Evolutionary conservation across 805 yeast genomes (phyloP).

Genomic region (Blastobotrys americana): DNA sequence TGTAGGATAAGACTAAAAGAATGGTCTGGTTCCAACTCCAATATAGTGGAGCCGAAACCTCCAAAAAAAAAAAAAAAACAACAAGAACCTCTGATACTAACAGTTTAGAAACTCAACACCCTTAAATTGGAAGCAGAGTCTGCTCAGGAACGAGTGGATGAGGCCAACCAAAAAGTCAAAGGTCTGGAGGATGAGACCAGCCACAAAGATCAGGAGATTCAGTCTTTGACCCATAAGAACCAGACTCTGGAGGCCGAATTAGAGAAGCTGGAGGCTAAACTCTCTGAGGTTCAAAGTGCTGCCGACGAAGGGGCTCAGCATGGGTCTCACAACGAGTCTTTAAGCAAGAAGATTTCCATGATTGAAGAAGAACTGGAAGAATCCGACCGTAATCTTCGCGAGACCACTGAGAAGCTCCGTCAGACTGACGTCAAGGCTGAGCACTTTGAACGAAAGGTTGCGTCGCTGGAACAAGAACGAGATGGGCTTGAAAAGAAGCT

Average conservation of each 20-base stretch:
- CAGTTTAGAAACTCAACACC: constrained; percentile 68
- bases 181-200: constrained; percentile 85
- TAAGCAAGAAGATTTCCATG: constrained; percentile 79
- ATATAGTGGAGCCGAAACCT: no score
- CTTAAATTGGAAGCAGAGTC: constrained; percentile 91
- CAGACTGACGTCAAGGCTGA: constrained; percentile 95
- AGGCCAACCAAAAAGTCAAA: constrained; percentile 70
- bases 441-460: constrained; percentile 88
- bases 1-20: no score
- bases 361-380: constrained; percentile 88
- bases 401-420: constrained; percentile 88
- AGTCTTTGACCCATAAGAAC: constrained; percentile 86
- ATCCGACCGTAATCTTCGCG: constrained; percentile 84
- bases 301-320: constrained; percentile 88
- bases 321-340: constrained; percentile 83
- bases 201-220: constrained; percentile 92
- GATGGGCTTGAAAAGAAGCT: constrained; percentile 84
- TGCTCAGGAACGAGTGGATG: constrained; percentile 97
- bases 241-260: constrained; percentile 79
- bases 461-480: constrained; percentile 86
- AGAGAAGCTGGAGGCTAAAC: constrained; percentile 61
- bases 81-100: neutral
- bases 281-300: constrained; percentile 69
- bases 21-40: no score
- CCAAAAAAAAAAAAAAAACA: neutral